Conservation (phyloP, 2,329 filamentous ascomycete species). For the Boeremia lycopersici region DNA sequence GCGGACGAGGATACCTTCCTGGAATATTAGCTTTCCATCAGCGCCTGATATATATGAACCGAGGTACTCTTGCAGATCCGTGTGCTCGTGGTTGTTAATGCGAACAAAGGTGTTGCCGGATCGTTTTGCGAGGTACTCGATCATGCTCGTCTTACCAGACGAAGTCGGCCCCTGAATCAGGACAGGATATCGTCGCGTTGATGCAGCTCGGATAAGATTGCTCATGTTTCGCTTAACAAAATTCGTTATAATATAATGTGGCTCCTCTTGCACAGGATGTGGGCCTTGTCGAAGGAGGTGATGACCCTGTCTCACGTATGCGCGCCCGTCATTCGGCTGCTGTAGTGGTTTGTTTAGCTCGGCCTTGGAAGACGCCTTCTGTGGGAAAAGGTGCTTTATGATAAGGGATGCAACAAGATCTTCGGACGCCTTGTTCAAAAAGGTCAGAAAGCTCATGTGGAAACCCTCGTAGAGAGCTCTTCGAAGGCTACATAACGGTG, state of each 20-base stretch:
- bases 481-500: conserved; percentile 81
- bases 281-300: conserved; percentile 88
- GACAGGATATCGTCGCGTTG: conserved; percentile 89
- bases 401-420: conserved; percentile 78
- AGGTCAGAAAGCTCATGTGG: conserved; percentile 95
- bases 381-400: conserved; percentile 76
- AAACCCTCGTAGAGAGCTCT: conserved; percentile 93
- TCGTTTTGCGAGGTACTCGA: conserved; percentile 94
- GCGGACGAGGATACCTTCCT: conserved; percentile 91
- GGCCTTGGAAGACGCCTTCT: conserved; percentile 70
- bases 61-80: conserved; percentile 95
- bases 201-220: conserved; percentile 91
- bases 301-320: conserved; percentile 84
- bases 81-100: conserved; percentile 99
- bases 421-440: conserved; percentile 83
- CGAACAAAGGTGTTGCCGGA: conserved; percentile 97
- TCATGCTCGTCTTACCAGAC: conserved; percentile 98
- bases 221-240: conserved; percentile 95
- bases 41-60: conserved; percentile 88
- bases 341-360: conserved; percentile 79
- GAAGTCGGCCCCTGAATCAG: conserved; percentile 97
- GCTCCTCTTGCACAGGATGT: conserved; percentile 69
- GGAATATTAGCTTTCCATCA: conserved; percentile 85
- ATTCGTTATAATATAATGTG: conserved; percentile 94
- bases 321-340: conserved; percentile 74